Base-by-base conservation (phyloP, 2,329 filamentous ascomycete genomes). In the Exophiala aquamarina region DNA sequence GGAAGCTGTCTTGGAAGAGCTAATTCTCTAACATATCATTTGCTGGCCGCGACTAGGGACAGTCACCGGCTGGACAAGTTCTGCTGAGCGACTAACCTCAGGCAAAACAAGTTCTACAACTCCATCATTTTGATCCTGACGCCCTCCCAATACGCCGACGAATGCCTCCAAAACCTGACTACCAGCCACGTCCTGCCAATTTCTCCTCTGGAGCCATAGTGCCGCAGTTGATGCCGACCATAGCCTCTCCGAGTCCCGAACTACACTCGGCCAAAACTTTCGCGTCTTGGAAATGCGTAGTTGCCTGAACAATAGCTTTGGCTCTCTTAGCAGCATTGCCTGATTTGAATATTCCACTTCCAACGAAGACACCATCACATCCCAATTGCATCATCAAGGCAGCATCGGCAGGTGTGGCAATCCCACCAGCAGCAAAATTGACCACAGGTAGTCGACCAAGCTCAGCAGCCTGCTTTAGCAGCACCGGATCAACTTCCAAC, bases 381-480 rank as follows among this genome's bases (percentile, higher is more conserved):
- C 93, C 93, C 56, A 98, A 76, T 77, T 97, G 92, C 93, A 98
- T 98, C 92, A 98, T 89, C 73, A 98, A 76, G 2, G 93, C 93
- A 1, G 93, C 93, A 70, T 98, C 93, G 0, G 93, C 93, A 0
- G 93, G 93, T 1, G 93, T 98, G n/a, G 93, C 93, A n/a, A 98
- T 87, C 48, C 93, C 93, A n/a, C 93, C 93, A 3, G 93, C 93
- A 0, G 93, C 93, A 61, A 98, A 97, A 77, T 97, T 97, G 56
- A 98, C 93, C 1, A 97, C 92, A 2, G 93, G 93, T 44, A 98
- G 76, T 41, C 93, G 79, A 34, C 90, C 90, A 56, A 94, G 77
- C 75, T 90, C 83, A 1, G 90, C 92, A 0, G 89, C 92, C 76
- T 95, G 83, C 68, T 84, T 86, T 26, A 98, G 79, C 52, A 98